A percentile compares a stretch with the other conserved stretches of the same genome.
Conservation (phyloP, 2,329 filamentous ascomycete species). For the Talaromyces islandicus region DNA sequence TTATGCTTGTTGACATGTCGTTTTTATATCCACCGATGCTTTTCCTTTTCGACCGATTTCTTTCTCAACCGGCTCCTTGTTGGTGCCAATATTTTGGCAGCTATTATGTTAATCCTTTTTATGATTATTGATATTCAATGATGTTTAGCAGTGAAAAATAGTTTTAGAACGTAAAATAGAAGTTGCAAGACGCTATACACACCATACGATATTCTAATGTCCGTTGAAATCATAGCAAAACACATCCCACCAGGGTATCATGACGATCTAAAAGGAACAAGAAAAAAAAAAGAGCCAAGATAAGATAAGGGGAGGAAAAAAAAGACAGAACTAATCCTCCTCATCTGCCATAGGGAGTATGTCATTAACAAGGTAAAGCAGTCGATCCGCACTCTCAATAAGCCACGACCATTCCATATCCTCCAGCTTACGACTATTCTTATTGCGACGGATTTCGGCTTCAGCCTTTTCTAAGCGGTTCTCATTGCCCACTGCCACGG, state of each 20-base stretch:
- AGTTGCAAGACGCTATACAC: not conserved
- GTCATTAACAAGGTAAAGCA: slow-evolving; percentile 32
- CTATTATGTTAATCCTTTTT: not conserved
- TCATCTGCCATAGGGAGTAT: slow-evolving; percentile 16
- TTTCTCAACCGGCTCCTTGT: not conserved
- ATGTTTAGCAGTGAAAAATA: not conserved
- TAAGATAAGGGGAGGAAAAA: not conserved
- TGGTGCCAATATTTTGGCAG: not conserved
- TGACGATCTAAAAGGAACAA: not conserved
- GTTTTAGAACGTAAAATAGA: not conserved
- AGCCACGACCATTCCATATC: slow-evolving; percentile 33
- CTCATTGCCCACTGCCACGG: slow-evolving; percentile 49
- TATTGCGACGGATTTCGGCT: slow-evolving; percentile 41
- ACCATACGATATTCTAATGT: not conserved
- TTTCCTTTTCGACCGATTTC: not conserved
- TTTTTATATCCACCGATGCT: slow-evolving; percentile 2
- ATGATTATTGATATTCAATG: not conserved
- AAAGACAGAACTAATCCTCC: not conserved
- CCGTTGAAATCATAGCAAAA: not conserved
- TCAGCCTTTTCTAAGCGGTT: slow-evolving; percentile 43
- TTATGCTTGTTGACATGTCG: not conserved
- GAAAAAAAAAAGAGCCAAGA: no score
- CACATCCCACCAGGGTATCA: not conserved
- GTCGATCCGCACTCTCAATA: slow-evolving; percentile 36
- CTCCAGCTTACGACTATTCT: slow-evolving; percentile 27